These are phyloP conservation scores for Colletotrichum magnum DNA, from an alignment of 2,329 filamentous ascomycete genomes.

Conservation along the genomic window DNA sequence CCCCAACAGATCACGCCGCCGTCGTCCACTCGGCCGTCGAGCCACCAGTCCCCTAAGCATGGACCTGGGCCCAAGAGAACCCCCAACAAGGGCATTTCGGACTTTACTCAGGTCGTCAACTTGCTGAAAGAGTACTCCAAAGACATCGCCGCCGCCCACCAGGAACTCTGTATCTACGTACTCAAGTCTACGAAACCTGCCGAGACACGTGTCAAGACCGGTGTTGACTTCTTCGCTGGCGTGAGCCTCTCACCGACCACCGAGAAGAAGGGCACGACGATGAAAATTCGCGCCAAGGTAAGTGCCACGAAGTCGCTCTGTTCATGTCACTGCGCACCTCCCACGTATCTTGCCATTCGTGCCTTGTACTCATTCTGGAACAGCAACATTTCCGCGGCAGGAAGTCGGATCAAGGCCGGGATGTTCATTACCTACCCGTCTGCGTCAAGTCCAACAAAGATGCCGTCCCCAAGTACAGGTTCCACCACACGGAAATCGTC, in stretches of 20 bases:
- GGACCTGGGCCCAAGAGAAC: conserved; percentile 42
- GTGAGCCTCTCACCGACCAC: conserved; percentile 53
- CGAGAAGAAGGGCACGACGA: conserved; percentile 55
- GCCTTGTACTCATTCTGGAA: conserved; percentile 19
- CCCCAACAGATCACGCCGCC: conserved; percentile 38
- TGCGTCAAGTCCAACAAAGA: conserved; percentile 65
- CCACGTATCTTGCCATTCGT: not conserved
- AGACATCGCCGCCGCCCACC: conserved; percentile 62
- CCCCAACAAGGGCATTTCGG: conserved; percentile 56
- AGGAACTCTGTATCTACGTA: conserved; percentile 59
- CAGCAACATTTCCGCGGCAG: conserved; percentile 62
- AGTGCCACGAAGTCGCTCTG: conserved; percentile 29
- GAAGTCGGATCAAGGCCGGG: conserved; percentile 56
- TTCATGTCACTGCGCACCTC: not conserved
- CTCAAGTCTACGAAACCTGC: conserved; percentile 60
- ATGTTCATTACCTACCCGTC: conserved; percentile 57
- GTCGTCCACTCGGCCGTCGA: conserved; percentile 35
- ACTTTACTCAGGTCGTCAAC: conserved; percentile 50
- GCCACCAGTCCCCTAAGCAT: conserved; percentile 47
- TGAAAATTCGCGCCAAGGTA: conserved; percentile 68
- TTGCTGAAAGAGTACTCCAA: conserved; percentile 49
- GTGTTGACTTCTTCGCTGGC: conserved; percentile 63
- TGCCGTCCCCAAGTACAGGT: conserved; percentile 70
- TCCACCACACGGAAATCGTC: conserved; percentile 72
- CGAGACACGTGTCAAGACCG: conserved; percentile 56